Evolutionary conservation across 352 stramenopile genomes (phyloP).

Genomic region (Globisporangium cylindrosporum): DNA sequence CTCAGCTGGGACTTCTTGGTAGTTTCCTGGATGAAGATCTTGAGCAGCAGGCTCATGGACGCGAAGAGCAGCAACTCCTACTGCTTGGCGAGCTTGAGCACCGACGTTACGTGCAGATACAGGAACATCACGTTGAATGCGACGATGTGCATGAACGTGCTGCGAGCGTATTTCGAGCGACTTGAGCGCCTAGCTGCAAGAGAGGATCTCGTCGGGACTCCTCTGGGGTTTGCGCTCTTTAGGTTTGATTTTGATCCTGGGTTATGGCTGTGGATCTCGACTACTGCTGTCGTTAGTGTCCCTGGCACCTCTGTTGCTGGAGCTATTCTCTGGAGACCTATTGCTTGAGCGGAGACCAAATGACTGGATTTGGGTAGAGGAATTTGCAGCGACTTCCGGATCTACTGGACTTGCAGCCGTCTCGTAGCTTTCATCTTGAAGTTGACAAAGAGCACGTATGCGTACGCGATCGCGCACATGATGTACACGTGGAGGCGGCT

Average conservation of each 20-base stretch:
- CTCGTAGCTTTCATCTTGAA: not conserved
- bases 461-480: constrained; percentile 11
- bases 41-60: constrained; percentile 24
- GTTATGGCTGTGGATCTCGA: not conserved
- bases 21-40: constrained; percentile 30
- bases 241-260: not conserved
- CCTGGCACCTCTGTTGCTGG: not conserved
- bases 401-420: not conserved
- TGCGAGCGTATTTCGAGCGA: constrained; percentile 12
- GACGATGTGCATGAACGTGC: constrained; percentile 12
- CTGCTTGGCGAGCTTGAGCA: constrained; percentile 17
- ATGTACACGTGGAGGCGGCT: constrained; percentile 11
- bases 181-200: not conserved
- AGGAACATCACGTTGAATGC: constrained; percentile 20
- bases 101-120: constrained; percentile 25
- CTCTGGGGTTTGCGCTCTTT: not conserved
- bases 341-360: not conserved
- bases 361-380: not conserved
- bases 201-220: not conserved
- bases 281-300: not conserved
- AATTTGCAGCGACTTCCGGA: not conserved
- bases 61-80: constrained; percentile 29
- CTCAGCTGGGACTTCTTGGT: constrained; percentile 26
- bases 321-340: not conserved
- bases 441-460: constrained; percentile 5